Conservation (phyloP, 768 basidiomycete genomes). For the Russula sp. region DNA sequence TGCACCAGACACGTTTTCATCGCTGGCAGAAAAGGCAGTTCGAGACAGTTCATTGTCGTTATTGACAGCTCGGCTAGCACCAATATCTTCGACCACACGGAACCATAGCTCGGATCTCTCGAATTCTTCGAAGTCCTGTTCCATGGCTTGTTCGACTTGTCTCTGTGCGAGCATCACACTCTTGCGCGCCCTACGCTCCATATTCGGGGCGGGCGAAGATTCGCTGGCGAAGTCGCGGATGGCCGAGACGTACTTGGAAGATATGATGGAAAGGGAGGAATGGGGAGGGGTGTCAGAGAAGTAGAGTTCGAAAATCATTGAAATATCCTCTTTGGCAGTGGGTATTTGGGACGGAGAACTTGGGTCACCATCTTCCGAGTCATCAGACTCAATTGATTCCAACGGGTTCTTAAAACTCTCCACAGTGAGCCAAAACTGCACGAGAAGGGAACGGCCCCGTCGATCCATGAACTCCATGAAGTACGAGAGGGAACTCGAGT, state of each 20-base stretch:
- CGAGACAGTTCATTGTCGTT: not conserved
- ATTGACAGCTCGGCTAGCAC: slow-evolving; percentile 25
- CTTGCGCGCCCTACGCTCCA: slow-evolving; percentile 54
- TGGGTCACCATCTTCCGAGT: slow-evolving; percentile 53
- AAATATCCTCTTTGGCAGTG: slow-evolving; percentile 78
- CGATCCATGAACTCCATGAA: slow-evolving; percentile 99
- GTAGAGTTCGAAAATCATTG: slow-evolving; percentile 84
- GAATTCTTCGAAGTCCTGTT: slow-evolving; percentile 87
- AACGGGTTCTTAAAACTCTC: slow-evolving; percentile 97
- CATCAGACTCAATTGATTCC: slow-evolving; percentile 61
- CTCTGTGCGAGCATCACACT: slow-evolving; percentile 80
- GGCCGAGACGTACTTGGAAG: slow-evolving; percentile 57
- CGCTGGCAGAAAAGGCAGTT: slow-evolving; percentile 1
- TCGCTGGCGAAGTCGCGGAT: slow-evolving; percentile 59
- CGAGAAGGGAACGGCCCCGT: slow-evolving; percentile 69
- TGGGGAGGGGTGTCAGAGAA: slow-evolving; percentile 58
- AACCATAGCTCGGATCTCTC: slow-evolving; percentile 87
- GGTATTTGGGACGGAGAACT: slow-evolving; percentile 43
- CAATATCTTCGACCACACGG: slow-evolving; percentile 71
- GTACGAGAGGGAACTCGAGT: slow-evolving; percentile 87
- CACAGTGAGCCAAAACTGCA: slow-evolving; percentile 96
- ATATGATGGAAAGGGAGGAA: slow-evolving; percentile 53
- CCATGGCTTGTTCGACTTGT: slow-evolving; percentile 85
- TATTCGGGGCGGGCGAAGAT: slow-evolving; percentile 34
- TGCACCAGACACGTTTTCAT: slow-evolving; percentile 6